A percentile compares a stretch with the other conserved stretches of the same genome.
These are phyloP conservation scores for Cladosporium sp. DNA, from an alignment of 2,329 filamentous ascomycete genomes.

Conservation along the genomic window DNA sequence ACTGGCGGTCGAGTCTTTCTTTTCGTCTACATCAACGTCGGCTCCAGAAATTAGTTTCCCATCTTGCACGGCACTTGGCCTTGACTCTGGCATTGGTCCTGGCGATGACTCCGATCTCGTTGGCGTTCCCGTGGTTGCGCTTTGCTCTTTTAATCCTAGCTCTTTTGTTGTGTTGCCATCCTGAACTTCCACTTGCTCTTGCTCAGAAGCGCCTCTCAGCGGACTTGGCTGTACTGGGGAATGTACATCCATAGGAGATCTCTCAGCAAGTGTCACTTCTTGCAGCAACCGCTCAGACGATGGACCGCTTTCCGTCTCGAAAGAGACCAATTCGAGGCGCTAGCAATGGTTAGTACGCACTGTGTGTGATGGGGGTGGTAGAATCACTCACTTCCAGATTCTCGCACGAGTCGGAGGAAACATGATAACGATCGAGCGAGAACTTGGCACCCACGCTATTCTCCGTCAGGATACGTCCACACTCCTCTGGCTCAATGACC, in stretches of 20 bases:
- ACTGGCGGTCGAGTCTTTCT: constrained; percentile 11
- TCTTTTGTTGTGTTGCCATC: constrained; percentile 12
- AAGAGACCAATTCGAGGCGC: constrained; percentile 14
- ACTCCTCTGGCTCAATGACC: constrained; percentile 16
- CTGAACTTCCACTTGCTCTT: constrained; percentile 13
- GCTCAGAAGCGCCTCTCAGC: constrained; percentile 12
- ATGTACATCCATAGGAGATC: constrained; percentile 13
- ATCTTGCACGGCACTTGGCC: background rate
- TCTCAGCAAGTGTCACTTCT: constrained; percentile 18
- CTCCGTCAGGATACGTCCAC: constrained; percentile 12
- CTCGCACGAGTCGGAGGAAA: constrained; percentile 10
- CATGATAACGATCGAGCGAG: constrained; percentile 17
- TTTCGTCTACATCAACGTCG: constrained; percentile 13
- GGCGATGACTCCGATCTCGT: constrained; percentile 8
- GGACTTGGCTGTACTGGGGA: constrained; percentile 12
- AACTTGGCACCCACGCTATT: constrained; percentile 9
- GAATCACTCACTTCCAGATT: constrained; percentile 15
- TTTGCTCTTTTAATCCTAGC: constrained; percentile 4
- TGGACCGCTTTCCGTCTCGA: constrained; percentile 14
- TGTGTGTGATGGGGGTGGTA: constrained; percentile 5
- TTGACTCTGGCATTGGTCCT: constrained; percentile 1
- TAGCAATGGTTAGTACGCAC: constrained; percentile 16
- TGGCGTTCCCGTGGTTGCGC: constrained; percentile 14
- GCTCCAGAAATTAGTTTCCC: constrained; percentile 5
- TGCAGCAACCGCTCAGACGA: constrained; percentile 12